Percentiles rank a stretch among this genome's conserved stretches.
phyloP scores from a whole-genome alignment of 1,139 yeast species.

The Geotrichum histeridarum region DNA sequence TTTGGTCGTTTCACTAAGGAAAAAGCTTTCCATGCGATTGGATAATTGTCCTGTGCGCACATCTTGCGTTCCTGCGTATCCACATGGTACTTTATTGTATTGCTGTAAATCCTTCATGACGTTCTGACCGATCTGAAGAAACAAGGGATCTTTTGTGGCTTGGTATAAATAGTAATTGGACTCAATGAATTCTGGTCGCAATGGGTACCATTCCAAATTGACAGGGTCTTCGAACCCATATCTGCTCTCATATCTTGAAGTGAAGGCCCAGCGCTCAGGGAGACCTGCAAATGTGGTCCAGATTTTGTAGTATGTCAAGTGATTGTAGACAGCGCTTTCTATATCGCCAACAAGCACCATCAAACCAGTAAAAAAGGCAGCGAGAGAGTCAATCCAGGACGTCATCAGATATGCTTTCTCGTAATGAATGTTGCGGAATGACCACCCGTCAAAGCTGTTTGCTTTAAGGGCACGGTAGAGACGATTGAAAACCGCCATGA shows the following conservation, averaged over 20 bases:
- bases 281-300: conserved; percentile 79
- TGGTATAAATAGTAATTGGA: conserved; percentile 78
- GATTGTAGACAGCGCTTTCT: conserved; percentile 57
- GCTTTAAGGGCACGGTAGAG: conserved; percentile 51
- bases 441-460: conserved; percentile 49
- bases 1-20: conserved; percentile 77
- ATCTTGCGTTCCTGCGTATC: conserved; percentile 75
- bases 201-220: conserved; percentile 79
- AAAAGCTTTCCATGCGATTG: conserved; percentile 89
- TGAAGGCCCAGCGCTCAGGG: conserved; percentile 80
- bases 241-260: conserved; percentile 5
- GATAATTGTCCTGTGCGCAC: conserved; percentile 58
- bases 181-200: conserved; percentile 87
- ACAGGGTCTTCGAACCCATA: conserved; percentile 25
- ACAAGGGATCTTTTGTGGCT: conserved; percentile 84
- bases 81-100: conserved; percentile 60
- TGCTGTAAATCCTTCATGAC: conserved; percentile 52
- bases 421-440: conserved; percentile 56
- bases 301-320: conserved; percentile 62
- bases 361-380: conserved; percentile 86
- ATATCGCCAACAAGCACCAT: conserved; percentile 76
- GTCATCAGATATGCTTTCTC: conserved; percentile 50
- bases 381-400: conserved; percentile 76
- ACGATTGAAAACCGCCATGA: conserved; percentile 58
- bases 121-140: conserved; percentile 65